Evolutionary conservation across 768 basidiomycete species (phyloP), one percentile per base, ranked within the genome.

Genomic region (Mycena vulgaris): DNA sequence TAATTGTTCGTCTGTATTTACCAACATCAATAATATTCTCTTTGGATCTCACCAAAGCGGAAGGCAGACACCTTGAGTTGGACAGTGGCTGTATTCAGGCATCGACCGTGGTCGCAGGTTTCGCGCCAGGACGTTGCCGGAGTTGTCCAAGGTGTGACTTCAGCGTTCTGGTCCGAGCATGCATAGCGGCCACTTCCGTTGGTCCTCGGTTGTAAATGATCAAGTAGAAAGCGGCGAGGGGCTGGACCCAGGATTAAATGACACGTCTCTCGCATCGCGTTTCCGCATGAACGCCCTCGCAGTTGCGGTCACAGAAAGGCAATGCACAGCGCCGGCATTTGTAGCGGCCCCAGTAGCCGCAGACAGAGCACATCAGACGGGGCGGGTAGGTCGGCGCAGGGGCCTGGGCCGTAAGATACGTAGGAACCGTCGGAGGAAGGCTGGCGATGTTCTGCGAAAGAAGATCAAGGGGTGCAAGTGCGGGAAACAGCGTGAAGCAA

Each of bases 301-400:
- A 96, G 63, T 89, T 89, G 47, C 85, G 81, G 78, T 92, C 91
- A 72, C 95, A 96, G 72, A 91, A 95, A 2, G 90, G 84, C 85
- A 94, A 85, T 0, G 90, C 89, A 80, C 95, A 96, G 73, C 88
- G 89, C 69, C 87, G 88, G 82, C 95, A 96, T 63, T 88, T 91
- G 77, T 96, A 96, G 5, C 84, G 83, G 8, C 93, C 94, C 88
- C 89, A 93, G 78, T 93, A 95, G 3, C 95, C 94, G 74, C 95
- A 96, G 28, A 95, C 92, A n/a, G 93, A 90, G 76, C 95, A 96
- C 17, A 96, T 76, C 72, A 89, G 81, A 47, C 93, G 89, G 10
- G 91, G 87, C 8, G 95, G 93, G 66, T 91, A 88, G 1, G 78
- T 79, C 0, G 93, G 82, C 1, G 89, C 84, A 2, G 90, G 88